phyloP scores from a whole-genome alignment of 2,329 filamentous ascomycete genomes.

The Aphanocladium album region DNA sequence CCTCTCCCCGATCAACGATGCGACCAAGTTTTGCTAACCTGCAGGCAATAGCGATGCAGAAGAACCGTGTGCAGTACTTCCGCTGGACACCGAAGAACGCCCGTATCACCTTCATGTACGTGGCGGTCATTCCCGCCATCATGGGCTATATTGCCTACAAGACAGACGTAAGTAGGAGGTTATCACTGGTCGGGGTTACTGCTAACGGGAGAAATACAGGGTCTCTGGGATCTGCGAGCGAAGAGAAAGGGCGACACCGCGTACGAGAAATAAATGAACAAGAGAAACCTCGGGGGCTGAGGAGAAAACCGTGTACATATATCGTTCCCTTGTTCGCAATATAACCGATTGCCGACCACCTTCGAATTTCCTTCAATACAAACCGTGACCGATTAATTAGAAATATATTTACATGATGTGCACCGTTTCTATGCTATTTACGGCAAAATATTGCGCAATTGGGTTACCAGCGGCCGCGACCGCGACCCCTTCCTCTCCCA shows the following conservation, averaged over 20 bases:
- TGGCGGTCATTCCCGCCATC: constrained; percentile 64
- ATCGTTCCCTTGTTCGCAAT: constrained; percentile 4
- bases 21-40: constrained; percentile 16
- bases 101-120: constrained; percentile 72
- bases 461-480: constrained; percentile 1
- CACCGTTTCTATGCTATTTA: not conserved
- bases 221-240: constrained; percentile 76
- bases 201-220: constrained; percentile 48
- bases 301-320: constrained; percentile 37
- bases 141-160: constrained; percentile 69
- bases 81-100: constrained; percentile 84
- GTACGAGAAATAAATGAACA: constrained; percentile 60
- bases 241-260: constrained; percentile 88
- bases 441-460: not conserved
- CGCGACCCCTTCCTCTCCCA: constrained; percentile 3
- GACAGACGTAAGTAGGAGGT: constrained; percentile 68
- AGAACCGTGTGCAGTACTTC: constrained; percentile 90
- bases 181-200: not conserved
- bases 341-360: not conserved
- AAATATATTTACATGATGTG: not conserved
- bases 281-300: constrained; percentile 10
- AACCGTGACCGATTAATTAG: not conserved
- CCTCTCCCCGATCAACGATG: constrained; percentile 14
- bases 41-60: constrained; percentile 63
- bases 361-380: not conserved